phyloP scores from a whole-genome alignment of 345 rosid genomes.

The Eucalyptus fibrosa region DNA sequence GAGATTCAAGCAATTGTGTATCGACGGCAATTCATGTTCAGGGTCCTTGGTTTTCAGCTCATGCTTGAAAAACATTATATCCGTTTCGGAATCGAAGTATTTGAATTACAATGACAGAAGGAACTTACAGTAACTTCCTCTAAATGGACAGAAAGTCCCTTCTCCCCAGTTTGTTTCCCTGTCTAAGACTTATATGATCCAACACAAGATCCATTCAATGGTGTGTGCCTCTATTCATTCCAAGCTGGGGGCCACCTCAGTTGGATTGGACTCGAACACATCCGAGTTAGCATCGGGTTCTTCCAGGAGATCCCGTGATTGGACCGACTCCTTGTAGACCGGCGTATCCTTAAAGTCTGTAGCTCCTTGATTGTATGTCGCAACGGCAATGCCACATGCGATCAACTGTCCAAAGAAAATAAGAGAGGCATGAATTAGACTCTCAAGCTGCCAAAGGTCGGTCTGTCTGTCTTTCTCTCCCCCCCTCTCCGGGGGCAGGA shows the following conservation, averaged over 20 bases:
- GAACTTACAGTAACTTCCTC: background rate
- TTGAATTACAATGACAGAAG: background rate
- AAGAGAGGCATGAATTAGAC: background rate
- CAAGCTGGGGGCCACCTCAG: constrained; percentile 91
- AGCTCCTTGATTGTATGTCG: constrained; percentile 84
- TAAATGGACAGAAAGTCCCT: background rate
- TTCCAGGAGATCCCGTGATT: constrained; percentile 63
- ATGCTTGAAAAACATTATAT: background rate
- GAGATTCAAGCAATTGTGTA: background rate
- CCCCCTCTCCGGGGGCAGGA: background rate
- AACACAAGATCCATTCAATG: background rate
- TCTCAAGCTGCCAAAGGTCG: background rate
- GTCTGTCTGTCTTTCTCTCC: background rate
- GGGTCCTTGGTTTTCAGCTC: background rate
- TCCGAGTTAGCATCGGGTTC: constrained; percentile 61
- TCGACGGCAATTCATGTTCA: background rate
- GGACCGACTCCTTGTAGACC: constrained; percentile 63
- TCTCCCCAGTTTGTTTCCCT: background rate
- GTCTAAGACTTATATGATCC: background rate
- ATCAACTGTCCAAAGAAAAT: constrained; percentile 29
- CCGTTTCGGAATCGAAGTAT: background rate
- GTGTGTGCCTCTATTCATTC: constrained; percentile 11
- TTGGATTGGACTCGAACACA: constrained; percentile 93
- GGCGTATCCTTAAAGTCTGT: constrained; percentile 88
- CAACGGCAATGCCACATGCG: constrained; percentile 79